Evolutionary conservation across 495 filamentous ascomycete genomes (phyloP), one percentile per base, ranked within the genome.

Genomic region (Hypoxylon intermedium): DNA sequence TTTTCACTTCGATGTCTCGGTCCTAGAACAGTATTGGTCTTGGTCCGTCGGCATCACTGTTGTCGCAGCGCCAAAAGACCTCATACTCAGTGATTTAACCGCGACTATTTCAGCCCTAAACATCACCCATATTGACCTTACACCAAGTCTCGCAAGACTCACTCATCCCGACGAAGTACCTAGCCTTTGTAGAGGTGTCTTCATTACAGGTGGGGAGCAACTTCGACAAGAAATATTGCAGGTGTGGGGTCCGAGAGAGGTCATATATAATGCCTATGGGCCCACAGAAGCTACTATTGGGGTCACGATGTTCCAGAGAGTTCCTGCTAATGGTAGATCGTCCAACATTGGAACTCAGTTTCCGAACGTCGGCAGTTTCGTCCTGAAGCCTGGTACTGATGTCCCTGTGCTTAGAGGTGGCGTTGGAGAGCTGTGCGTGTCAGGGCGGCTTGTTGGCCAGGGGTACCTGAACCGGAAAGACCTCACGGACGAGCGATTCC

Each of bases 231-330:
- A 91, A 51, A 89, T 90, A 41, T 72, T 92, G 6, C 83, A 89
- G 49, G 78, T 70, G 3, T 92, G 89, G 89, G 89, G 89, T 3
- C 74, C 78, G 2, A 70, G 77, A 33, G 72, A 75, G 7, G 83
- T 84, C 16, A 87, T 92, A n/a, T 87, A 89, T 71, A 92, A 92
- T 61, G 87, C 85, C 19, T 87, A 85, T 50, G 93, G 93, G 4
- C 93, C 93, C 1, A 97, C 92, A 0, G 93, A 97, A 69, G 86
- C 88, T 0, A 96, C 93, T 0, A 97, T 97, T 62, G 93, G 93
- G 3, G 87, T 88, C 37, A 90, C 88, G 0, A 91, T 92, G 72
- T 92, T 86, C 57, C 84, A 86, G 7, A 81, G 87, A 30, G 88
- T 96, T 30, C 85, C 85, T 1, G 63, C 72, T 16, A 85, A 85